Conservation (phyloP, 2,329 filamentous ascomycete genomes). For the Aspergillus sp. region DNA sequence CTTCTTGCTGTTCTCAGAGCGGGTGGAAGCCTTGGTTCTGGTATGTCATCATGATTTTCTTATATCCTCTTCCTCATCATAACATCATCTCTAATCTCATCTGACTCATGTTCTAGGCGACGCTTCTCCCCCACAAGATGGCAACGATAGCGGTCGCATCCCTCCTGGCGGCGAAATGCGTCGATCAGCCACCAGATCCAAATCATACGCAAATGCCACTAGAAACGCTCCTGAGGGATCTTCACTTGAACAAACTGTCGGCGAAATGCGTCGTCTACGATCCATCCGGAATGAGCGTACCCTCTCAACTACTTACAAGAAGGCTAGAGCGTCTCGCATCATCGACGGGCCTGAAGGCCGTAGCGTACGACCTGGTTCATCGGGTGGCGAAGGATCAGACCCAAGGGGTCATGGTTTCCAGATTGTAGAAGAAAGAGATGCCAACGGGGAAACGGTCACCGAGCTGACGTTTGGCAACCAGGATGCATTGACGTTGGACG, state of each 20-base stretch:
- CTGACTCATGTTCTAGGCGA: constrained; percentile 57
- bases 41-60: constrained; percentile 41
- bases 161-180: constrained; percentile 53
- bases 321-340: constrained; percentile 84
- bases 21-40: constrained; percentile 74
- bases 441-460: constrained; percentile 67
- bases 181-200: constrained; percentile 69
- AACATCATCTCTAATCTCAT: neutral
- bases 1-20: constrained; percentile 82
- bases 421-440: constrained; percentile 77
- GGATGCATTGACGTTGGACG: constrained; percentile 89
- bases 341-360: constrained; percentile 81
- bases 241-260: constrained; percentile 92
- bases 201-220: constrained; percentile 67
- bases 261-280: constrained; percentile 86
- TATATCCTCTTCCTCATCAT: neutral
- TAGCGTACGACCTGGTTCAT: constrained; percentile 68
- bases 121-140: constrained; percentile 67
- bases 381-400: constrained; percentile 61
- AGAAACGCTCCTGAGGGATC: constrained; percentile 63
- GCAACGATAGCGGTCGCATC: constrained; percentile 63
- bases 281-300: constrained; percentile 95
- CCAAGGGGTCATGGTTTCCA: constrained; percentile 63
- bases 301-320: constrained; percentile 87
- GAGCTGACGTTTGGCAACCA: constrained; percentile 86